These are phyloP conservation scores for Geranium brycei DNA, from an alignment of 345 rosid species.

Conservation along the genomic window DNA sequence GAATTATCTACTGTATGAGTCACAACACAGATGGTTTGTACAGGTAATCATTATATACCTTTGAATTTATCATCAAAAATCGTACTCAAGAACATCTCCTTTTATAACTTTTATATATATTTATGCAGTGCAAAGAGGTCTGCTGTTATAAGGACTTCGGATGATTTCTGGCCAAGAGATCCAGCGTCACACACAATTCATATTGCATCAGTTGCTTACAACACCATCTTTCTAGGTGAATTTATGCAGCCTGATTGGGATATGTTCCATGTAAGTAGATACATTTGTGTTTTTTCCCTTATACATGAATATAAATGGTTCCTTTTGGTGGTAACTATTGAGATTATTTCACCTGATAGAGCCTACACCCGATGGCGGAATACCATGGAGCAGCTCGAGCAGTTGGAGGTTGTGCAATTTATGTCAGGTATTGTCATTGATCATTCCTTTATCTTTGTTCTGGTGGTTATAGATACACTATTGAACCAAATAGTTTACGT, in stretches of 20 bases:
- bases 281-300: not conserved
- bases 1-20: slow-evolving; percentile 56
- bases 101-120: slow-evolving; percentile 1
- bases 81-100: not conserved
- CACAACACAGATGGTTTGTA: slow-evolving; percentile 62
- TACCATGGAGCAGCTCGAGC: slow-evolving; percentile 66
- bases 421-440: slow-evolving; percentile 31
- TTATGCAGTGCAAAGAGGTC: slow-evolving; percentile 36
- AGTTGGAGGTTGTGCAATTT: slow-evolving; percentile 50
- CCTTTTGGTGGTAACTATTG: not conserved
- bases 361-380: slow-evolving; percentile 61
- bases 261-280: slow-evolving; percentile 51
- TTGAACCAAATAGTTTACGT: not conserved
- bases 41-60: slow-evolving; percentile 18
- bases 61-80: not conserved
- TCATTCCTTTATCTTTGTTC: not conserved
- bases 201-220: slow-evolving; percentile 59
- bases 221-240: slow-evolving; percentile 53
- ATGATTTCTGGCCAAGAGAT: slow-evolving; percentile 66
- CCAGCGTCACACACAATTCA: slow-evolving; percentile 64
- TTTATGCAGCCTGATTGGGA: slow-evolving; percentile 78
- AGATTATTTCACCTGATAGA: slow-evolving; percentile 20
- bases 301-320: not conserved
- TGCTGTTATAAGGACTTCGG: slow-evolving; percentile 50
- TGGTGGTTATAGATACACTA: not conserved